Base-by-base conservation (phyloP, 148 eudicot species). In the Rhododendron williamsianum region DNA sequence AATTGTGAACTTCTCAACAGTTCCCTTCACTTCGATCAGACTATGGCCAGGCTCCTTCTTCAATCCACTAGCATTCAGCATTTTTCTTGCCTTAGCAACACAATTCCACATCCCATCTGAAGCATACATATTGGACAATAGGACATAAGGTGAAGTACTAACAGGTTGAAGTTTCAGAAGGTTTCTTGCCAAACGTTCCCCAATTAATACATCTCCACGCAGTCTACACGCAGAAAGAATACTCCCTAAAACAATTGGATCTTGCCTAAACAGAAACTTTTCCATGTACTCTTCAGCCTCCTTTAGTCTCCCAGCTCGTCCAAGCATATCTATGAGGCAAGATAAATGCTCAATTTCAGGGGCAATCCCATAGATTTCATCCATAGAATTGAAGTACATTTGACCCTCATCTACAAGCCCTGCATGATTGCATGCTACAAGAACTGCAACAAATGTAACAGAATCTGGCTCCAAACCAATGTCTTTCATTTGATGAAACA, bases 101-200 rank as follows among this genome's bases (percentile, higher is more conserved):
- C 78, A 71, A 67, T 84, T 87, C 95, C 95, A 93, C 85, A 56
- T 86, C 30, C 82, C 83, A 83, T 90, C 91, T 9, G 88, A 89
- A 84, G 95, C 95, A 84, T 89, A 93, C 81, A 93, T 78, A 81
- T 89, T 93, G n/a, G 93, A 91, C 25, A 93, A 80, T 45, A 93
- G 82, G 45, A 91, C 90, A 81, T 90, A 93, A 54, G 95, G 92
- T 18, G 93, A 93, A 80, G 90, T 88, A 38, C 89, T 85, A 65
- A 76, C 69, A 19, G 87, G 91, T 33, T 77, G 86, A 74, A 89
- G 84, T 78, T 88, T 84, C 82, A 90, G 78, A 46, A 93, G 89
- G 69, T 81, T 77, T 80, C 85, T 89, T n/a, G 91, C 91, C 51
- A 89, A 23, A 33, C 86, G 87, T 77, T 93, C 89, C 30, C 95